These are phyloP conservation scores for Acanthochlamys bracteata DNA, from an alignment of 106 monocot genomes.

Conservation along the genomic window DNA sequence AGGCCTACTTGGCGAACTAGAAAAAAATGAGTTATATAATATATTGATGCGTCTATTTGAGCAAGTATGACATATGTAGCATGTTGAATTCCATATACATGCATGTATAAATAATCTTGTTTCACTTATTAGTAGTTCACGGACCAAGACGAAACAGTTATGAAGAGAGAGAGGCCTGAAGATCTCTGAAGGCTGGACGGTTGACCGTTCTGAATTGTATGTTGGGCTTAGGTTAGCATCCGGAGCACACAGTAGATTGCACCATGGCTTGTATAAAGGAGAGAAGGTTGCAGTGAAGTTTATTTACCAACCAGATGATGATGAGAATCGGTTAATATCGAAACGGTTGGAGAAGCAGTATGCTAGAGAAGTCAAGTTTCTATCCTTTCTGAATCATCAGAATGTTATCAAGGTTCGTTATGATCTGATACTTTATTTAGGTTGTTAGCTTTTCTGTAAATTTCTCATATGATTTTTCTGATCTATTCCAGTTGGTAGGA, in stretches of 20 bases:
- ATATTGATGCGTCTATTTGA: no score
- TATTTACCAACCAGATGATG: constrained; percentile 60
- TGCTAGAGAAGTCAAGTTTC: constrained; percentile 52
- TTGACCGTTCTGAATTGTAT: constrained; percentile 62
- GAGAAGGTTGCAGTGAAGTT: constrained; percentile 79
- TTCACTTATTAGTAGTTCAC: no score
- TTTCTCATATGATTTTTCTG: not conserved
- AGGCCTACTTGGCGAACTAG: no score
- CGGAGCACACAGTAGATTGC: constrained; percentile 82
- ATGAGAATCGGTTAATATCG: constrained; percentile 37
- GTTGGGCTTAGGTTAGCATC: constrained; percentile 67
- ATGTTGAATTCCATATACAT: no score
- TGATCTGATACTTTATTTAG: not conserved
- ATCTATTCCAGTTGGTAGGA: constrained; percentile 51
- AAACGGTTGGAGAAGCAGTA: constrained; percentile 74
- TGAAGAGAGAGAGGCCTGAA: constrained; percentile 35
- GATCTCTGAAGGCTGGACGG: constrained; percentile 44
- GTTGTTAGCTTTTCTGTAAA: not conserved
- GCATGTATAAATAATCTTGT: no score
- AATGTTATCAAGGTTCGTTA: constrained; percentile 81
- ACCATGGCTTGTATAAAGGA: constrained; percentile 68
- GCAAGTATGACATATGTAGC: no score
- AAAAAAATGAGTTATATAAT: no score
- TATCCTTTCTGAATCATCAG: constrained; percentile 56
- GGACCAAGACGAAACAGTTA: constrained; percentile 23